phyloP scores from a whole-genome alignment of 352 stramenopile genomes.

The Phytophthora fragariaefolia region DNA sequence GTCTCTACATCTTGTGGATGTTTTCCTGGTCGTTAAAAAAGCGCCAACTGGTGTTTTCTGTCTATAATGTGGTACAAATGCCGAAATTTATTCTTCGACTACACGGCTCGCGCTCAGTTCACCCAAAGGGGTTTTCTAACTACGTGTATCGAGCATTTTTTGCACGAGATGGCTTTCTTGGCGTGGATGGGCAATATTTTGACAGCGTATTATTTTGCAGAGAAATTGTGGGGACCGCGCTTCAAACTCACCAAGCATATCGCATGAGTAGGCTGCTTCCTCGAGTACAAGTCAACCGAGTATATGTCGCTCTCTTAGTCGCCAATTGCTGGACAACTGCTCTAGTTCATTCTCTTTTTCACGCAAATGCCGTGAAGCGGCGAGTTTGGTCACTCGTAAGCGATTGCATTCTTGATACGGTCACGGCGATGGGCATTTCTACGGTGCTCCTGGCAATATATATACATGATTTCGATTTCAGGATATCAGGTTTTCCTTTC shows the following conservation, averaged over 20 bases:
- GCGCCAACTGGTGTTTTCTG: conserved; percentile 19
- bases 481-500: conserved; percentile 6
- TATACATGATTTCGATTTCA: conserved; percentile 9
- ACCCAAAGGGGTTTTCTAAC: neutral
- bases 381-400: conserved; percentile 32
- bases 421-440: conserved; percentile 38
- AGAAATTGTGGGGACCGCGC: conserved; percentile 26
- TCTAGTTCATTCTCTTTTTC: conserved; percentile 27
- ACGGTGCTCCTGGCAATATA: conserved; percentile 18
- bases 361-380: conserved; percentile 7
- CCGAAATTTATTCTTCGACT: neutral
- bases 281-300: conserved; percentile 28
- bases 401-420: conserved; percentile 39
- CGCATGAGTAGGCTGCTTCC: conserved; percentile 30
- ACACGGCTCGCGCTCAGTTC: neutral
- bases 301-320: conserved; percentile 29
- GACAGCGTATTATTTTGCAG: conserved; percentile 27
- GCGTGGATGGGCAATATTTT: conserved; percentile 34
- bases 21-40: conserved; percentile 31
- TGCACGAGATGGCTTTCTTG: conserved; percentile 18
- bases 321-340: conserved; percentile 36
- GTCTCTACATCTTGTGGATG: conserved; percentile 28
- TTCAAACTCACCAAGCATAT: conserved; percentile 37
- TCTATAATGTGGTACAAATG: conserved; percentile 13
- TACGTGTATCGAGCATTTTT: conserved; percentile 20